Conservation (phyloP, 495 filamentous ascomycete genomes). For the Aspergillus carlsbadensis region DNA sequence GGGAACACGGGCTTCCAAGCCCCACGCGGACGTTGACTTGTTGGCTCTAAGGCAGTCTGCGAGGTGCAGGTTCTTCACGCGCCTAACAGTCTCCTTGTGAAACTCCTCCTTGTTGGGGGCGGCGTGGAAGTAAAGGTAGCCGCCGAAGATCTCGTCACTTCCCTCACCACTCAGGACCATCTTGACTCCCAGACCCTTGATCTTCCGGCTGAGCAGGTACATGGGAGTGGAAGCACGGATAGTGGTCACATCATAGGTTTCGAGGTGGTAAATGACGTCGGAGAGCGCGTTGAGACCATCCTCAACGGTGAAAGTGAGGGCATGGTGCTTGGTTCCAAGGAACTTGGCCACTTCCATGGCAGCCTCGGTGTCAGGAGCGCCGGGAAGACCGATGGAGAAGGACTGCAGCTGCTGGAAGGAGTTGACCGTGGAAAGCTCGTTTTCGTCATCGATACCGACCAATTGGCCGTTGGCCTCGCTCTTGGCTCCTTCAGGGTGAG, state of each 20-base stretch:
- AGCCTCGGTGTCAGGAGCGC: slow-evolving; percentile 85
- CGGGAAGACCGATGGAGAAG: slow-evolving; percentile 94
- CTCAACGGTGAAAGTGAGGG: slow-evolving; percentile 96
- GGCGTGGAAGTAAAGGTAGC: slow-evolving; percentile 97
- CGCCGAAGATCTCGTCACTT: slow-evolving; percentile 95
- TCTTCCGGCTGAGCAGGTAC: slow-evolving; percentile 96
- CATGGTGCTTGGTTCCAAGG: slow-evolving; percentile 94
- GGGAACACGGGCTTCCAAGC: slow-evolving; percentile 94
- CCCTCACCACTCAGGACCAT: slow-evolving; percentile 98
- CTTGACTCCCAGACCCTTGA: slow-evolving; percentile 98
- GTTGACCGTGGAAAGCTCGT: slow-evolving; percentile 86
- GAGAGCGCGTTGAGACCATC: slow-evolving; percentile 94
- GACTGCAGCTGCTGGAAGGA: slow-evolving; percentile 93
- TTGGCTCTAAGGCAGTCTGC: slow-evolving; percentile 95
- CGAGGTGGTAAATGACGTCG: slow-evolving; percentile 96
- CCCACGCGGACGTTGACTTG: slow-evolving; percentile 99
- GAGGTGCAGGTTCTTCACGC: slow-evolving; percentile 93
- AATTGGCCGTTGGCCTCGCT: slow-evolving; percentile 49
- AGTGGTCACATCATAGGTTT: slow-evolving; percentile 97
- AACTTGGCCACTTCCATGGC: slow-evolving; percentile 89
- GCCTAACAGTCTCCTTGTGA: slow-evolving; percentile 87
- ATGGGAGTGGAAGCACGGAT: slow-evolving; percentile 98
- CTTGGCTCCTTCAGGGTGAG: slow-evolving; percentile 26
- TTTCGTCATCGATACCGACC: slow-evolving; percentile 90
- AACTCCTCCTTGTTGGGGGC: slow-evolving; percentile 88